Conservation (phyloP, 2,329 filamentous ascomycete genomes). For the Daldinia sp. region DNA sequence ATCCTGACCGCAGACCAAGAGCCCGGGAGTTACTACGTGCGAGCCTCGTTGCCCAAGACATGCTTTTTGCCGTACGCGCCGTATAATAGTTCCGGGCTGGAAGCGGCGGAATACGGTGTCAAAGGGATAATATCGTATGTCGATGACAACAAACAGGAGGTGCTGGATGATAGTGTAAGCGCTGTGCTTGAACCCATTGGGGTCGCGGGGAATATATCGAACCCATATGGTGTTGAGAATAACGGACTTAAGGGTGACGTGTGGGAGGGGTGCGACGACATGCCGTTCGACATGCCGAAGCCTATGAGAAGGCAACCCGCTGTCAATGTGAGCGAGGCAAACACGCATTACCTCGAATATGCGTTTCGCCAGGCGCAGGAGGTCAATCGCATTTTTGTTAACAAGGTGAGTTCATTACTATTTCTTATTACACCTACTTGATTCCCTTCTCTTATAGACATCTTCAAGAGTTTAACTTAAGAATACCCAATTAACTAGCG, state of each 20-base stretch:
- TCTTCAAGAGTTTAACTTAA: not conserved
- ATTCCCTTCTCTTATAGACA: not conserved
- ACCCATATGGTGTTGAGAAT: constrained; percentile 51
- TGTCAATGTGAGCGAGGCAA: constrained; percentile 48
- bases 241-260: constrained; percentile 48
- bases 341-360: constrained; percentile 53
- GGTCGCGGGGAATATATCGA: constrained; percentile 46
- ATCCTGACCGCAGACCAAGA: constrained; percentile 52
- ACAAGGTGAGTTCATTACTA: constrained; percentile 47
- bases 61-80: constrained; percentile 54
- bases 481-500: not conserved
- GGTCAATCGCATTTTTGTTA: constrained; percentile 55
- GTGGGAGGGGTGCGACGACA: constrained; percentile 54
- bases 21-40: constrained; percentile 53
- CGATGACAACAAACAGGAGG: constrained; percentile 24
- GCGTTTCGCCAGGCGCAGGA: constrained; percentile 53
- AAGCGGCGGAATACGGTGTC: constrained; percentile 47
- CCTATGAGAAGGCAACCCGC: constrained; percentile 50
- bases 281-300: constrained; percentile 53
- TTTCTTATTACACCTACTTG: not conserved
- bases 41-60: constrained; percentile 52
- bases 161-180: not conserved
- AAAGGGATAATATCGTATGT: constrained; percentile 52
- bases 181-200: constrained; percentile 41
- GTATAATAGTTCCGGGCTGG: constrained; percentile 50